Conservation (phyloP, 148 eudicot species). For the Spergularia bocconei region DNA sequence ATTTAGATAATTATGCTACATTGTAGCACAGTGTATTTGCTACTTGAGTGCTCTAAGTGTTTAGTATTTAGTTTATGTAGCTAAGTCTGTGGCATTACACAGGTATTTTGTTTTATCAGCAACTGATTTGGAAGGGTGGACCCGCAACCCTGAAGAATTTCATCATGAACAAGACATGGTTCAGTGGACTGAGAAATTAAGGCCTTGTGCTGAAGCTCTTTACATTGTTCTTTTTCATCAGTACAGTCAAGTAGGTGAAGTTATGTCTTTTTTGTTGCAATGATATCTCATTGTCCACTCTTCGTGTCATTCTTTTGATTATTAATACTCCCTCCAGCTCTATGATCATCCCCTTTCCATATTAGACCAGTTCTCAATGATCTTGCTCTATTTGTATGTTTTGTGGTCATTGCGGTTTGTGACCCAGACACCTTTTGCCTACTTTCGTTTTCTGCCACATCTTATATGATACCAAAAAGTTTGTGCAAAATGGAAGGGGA, state of each 20-base stretch:
- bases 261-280: constrained; percentile 11
- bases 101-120: constrained; percentile 95
- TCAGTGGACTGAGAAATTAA: constrained; percentile 89
- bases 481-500: no score
- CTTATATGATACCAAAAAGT: no score
- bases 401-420: no score
- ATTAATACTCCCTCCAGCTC: no score
- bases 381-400: no score
- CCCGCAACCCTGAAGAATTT: constrained; percentile 82
- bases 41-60: background rate
- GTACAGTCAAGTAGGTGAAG: constrained; percentile 81
- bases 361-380: no score
- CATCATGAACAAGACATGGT: constrained; percentile 98
- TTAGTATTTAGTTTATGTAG: constrained; percentile 16
- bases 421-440: no score
- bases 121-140: constrained; percentile 93
- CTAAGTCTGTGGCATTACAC: constrained; percentile 39
- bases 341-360: no score
- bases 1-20: background rate
- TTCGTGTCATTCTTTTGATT: no score
- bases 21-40: background rate
- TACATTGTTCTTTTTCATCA: constrained; percentile 92
- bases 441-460: no score
- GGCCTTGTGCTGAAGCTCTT: constrained; percentile 99
- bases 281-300: background rate